Base-by-base conservation (phyloP, 2,329 filamentous ascomycete species). In the Nemania diffusa region DNA sequence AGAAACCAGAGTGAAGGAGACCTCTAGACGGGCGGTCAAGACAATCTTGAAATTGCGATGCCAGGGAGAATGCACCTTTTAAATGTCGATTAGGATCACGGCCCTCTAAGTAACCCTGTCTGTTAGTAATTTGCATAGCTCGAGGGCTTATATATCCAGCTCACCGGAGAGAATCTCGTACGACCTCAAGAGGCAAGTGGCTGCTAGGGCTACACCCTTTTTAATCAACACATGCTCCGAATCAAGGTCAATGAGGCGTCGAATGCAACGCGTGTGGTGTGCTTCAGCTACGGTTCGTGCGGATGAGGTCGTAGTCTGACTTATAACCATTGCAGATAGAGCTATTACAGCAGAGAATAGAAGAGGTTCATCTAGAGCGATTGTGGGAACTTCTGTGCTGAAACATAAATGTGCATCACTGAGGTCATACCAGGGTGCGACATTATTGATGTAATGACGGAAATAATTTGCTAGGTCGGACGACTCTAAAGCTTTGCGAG, bases 351-450 rank as follows among this genome's bases (percentile, higher is more conserved):
- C 82, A 52, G 77, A 79, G 69, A 85, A 81, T 1, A 85, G 74
- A 0, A 85, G 73, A 0, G 80, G 73, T 40, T 78, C 80, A 1
- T 79, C 74, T 9, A 83, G 72, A 0, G 83, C 80, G 8, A 77
- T 64, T 5, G 69, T 58, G 0, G 82, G 79, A 0, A 84, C 78
- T 0, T 72, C 46, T 3, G 72, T 77, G 5, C 72, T 74, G 37
- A 85, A 85, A 3, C 74, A 69, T 0, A 71, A 74, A 1, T 70
- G 58, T 0, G 73, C 63, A 62, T 85, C 83, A 52, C 81, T 82
- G 7, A 85, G 77, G 57, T 85, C 82, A 69, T 84, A 85, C 83
- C 83, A 85, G 1, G 75, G 72, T 1, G 83, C 81, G 20, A 84
- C 72, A 42, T 73, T 62, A 0, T 69, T 65, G 8, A 79, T 78